Evolutionary conservation across 805 yeast species (phyloP).

Genomic region (Yarrowia deformans): DNA sequence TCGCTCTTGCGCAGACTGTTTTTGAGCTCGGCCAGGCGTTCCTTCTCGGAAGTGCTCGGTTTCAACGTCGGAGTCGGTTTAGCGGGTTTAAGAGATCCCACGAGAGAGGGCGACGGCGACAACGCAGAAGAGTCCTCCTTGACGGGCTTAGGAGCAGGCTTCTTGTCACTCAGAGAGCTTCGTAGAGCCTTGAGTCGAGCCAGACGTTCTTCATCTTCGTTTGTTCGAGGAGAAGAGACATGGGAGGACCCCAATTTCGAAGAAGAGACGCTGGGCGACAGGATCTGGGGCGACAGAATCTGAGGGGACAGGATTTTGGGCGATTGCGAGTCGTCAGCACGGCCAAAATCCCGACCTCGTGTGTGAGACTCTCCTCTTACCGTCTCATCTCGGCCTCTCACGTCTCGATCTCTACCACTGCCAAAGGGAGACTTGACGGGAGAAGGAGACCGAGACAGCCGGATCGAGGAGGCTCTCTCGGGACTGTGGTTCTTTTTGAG

Average conservation of each 20-base stretch:
- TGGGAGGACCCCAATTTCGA: not conserved
- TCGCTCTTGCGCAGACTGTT: conserved; percentile 43
- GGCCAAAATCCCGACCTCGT: not conserved
- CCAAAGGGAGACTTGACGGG: conserved; percentile 39
- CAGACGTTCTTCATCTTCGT: conserved; percentile 18
- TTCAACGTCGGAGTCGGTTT: conserved; percentile 5
- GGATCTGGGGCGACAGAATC: not conserved
- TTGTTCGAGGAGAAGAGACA: not conserved
- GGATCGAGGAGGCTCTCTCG: conserved; percentile 23
- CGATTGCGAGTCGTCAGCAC: not conserved
- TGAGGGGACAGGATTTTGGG: not conserved
- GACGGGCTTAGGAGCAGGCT: conserved; percentile 39
- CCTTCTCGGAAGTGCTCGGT: conserved; percentile 42
- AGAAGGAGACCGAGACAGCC: conserved; percentile 40
- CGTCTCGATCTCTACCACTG: conserved; percentile 7
- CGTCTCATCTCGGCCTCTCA: conserved; percentile 1
- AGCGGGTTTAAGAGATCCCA: conserved; percentile 26
- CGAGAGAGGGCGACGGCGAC: not conserved
- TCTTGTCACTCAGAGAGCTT: conserved; percentile 28
- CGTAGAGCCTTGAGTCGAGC: conserved; percentile 33
- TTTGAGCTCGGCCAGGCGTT: conserved; percentile 42
- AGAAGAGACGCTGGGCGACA: conserved; percentile 19
- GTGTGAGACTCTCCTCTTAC: no score
- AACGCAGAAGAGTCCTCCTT: not conserved
- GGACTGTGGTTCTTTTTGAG: conserved; percentile 42